These are phyloP conservation scores for Mimosa pudica DNA, from an alignment of 306 rosid species.

Conservation along the genomic window DNA sequence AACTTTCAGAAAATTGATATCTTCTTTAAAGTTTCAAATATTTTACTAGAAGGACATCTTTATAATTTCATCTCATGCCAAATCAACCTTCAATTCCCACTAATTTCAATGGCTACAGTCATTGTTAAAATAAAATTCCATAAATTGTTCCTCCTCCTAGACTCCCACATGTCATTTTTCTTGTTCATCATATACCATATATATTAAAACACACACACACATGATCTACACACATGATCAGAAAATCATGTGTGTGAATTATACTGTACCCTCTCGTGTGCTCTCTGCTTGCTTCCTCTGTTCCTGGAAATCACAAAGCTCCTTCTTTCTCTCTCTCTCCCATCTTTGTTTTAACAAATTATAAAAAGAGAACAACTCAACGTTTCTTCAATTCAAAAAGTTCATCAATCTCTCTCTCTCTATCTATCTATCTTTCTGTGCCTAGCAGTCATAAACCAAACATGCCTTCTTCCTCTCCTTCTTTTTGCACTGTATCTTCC, in stretches of 20 bases:
- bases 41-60: neutral
- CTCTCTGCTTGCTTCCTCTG: conserved; percentile 42
- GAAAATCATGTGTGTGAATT: conserved; percentile 35
- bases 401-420: conserved; percentile 6
- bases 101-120: neutral
- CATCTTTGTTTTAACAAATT: conserved; percentile 7
- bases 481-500: conserved; percentile 67
- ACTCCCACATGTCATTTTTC: too few species aligned
- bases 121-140: neutral
- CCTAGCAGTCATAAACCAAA: conserved; percentile 19
- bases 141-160: neutral
- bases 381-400: conserved; percentile 10
- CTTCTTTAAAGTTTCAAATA: too few species aligned
- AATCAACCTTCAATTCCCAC: neutral
- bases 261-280: conserved; percentile 50
- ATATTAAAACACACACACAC: too few species aligned
- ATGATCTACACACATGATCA: neutral
- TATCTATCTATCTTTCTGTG: neutral
- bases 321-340: conserved; percentile 3
- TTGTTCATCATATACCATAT: too few species aligned
- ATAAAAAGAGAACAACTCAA: conserved; percentile 27
- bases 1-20: neutral
- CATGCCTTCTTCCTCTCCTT: conserved; percentile 49
- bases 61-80: neutral
- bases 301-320: conserved; percentile 24